Conservation (phyloP, 768 basidiomycete species). For the Calocera viscosa region DNA sequence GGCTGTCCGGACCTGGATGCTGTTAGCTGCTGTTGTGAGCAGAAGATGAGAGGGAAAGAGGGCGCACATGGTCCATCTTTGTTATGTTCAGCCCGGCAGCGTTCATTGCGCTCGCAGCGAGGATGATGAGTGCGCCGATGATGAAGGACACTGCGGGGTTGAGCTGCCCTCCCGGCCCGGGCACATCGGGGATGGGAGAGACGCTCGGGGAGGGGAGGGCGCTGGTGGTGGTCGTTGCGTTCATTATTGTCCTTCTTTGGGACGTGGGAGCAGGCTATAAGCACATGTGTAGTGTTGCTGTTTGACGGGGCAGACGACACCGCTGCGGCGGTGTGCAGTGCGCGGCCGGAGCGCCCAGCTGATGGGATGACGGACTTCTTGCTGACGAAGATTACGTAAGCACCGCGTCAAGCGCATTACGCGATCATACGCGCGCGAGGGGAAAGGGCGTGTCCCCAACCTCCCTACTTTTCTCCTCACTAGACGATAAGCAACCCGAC, state of each 20-base stretch:
- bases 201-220: constrained; percentile 7
- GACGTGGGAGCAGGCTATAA: background rate
- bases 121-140: constrained; percentile 74
- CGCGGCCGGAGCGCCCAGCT: no score
- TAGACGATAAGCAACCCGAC: no score
- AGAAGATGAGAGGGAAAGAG: background rate
- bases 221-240: background rate
- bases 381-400: no score
- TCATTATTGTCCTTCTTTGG: background rate
- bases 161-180: constrained; percentile 3
- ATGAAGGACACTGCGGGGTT: constrained; percentile 56
- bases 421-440: no score
- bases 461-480: no score
- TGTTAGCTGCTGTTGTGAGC: constrained; percentile 1
- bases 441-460: background rate
- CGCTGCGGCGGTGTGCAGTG: background rate
- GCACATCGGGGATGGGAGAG: background rate
- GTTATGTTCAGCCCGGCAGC: constrained; percentile 90
- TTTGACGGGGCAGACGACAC: background rate
- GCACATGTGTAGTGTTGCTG: background rate
- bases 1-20: constrained; percentile 50
- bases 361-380: no score
- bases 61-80: constrained; percentile 77
- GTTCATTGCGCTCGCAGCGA: constrained; percentile 73
- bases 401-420: no score